phyloP scores from a whole-genome alignment of 2,329 filamentous ascomycete species.

The Didymella keratinophila region DNA sequence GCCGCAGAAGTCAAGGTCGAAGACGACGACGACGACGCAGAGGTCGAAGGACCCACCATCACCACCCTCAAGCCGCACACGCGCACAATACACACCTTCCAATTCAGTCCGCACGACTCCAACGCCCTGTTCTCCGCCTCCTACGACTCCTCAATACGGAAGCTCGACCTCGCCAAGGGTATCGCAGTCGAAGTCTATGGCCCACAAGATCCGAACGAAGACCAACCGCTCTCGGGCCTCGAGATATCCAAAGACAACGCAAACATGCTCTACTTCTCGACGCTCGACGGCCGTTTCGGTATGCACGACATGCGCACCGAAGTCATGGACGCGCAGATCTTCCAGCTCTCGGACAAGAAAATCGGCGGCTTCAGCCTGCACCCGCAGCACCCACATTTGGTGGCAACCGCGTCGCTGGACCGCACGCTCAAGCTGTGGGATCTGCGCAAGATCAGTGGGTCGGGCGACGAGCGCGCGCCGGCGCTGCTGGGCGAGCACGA shows the following conservation, averaged over 20 bases:
- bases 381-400: constrained; percentile 78
- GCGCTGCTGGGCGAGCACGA: constrained; percentile 80
- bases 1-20: constrained; percentile 60
- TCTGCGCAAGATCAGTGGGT: constrained; percentile 76
- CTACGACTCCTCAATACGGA: constrained; percentile 91
- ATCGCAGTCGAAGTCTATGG: constrained; percentile 83
- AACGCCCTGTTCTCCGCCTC: constrained; percentile 84
- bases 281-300: constrained; percentile 80
- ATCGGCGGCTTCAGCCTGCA: constrained; percentile 93
- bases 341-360: constrained; percentile 86
- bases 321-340: constrained; percentile 67
- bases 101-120: constrained; percentile 75
- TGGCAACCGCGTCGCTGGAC: constrained; percentile 90
- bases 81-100: constrained; percentile 84
- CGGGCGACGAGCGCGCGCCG: constrained; percentile 67
- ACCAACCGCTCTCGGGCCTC: constrained; percentile 82
- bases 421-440: constrained; percentile 94
- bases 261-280: constrained; percentile 84
- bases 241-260: constrained; percentile 77
- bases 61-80: constrained; percentile 90
- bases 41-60: constrained; percentile 76
- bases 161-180: constrained; percentile 82
- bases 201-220: constrained; percentile 71
- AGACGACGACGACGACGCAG: constrained; percentile 67
- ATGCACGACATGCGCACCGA: constrained; percentile 77